Conservation (phyloP, 2,329 filamentous ascomycete genomes). For the Aspergillus quadricinctus region DNA sequence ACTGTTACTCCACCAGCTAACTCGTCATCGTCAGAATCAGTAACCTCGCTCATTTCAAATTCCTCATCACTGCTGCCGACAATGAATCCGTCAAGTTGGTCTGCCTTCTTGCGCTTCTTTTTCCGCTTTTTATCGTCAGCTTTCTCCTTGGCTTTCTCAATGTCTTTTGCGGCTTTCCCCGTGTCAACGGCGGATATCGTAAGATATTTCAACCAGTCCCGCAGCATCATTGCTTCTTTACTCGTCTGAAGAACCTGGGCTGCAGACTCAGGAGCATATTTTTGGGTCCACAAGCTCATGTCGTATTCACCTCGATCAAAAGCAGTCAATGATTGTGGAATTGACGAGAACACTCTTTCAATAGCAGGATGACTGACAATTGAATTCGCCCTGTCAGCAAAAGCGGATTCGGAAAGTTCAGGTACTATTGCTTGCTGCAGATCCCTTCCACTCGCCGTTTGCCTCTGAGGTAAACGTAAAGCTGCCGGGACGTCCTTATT, state of each 20-base stretch:
- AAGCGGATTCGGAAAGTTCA: slow-evolving; percentile 23
- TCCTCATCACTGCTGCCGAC: slow-evolving; percentile 73
- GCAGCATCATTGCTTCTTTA: slow-evolving; percentile 64
- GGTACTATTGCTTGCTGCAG: slow-evolving; percentile 25
- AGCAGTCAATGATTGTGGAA: slow-evolving; percentile 64
- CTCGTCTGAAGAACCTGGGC: slow-evolving; percentile 71
- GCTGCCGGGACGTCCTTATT: neutral
- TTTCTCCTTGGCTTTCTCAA: slow-evolving; percentile 20
- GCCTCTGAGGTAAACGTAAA: slow-evolving; percentile 27
- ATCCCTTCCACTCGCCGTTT: slow-evolving; percentile 25
- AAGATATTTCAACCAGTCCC: slow-evolving; percentile 74
- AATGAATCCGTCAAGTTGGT: slow-evolving; percentile 75
- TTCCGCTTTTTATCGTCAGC: slow-evolving; percentile 29
- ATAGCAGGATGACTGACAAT: slow-evolving; percentile 54
- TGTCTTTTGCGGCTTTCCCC: slow-evolving; percentile 38
- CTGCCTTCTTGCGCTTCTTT: slow-evolving; percentile 64
- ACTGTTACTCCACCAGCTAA: slow-evolving; percentile 37
- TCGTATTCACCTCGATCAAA: slow-evolving; percentile 80
- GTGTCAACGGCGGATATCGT: slow-evolving; percentile 73
- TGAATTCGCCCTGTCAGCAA: slow-evolving; percentile 1
- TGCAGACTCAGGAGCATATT: slow-evolving; percentile 71
- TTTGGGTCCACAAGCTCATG: slow-evolving; percentile 68
- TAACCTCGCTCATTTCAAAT: slow-evolving; percentile 64
- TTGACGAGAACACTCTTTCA: slow-evolving; percentile 53
- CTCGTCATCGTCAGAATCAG: slow-evolving; percentile 53